A percentile compares a stretch with the other conserved stretches of the same genome.
These are phyloP conservation scores for Komagataella populi DNA, from an alignment of 805 yeast species.

Conservation along the genomic window DNA sequence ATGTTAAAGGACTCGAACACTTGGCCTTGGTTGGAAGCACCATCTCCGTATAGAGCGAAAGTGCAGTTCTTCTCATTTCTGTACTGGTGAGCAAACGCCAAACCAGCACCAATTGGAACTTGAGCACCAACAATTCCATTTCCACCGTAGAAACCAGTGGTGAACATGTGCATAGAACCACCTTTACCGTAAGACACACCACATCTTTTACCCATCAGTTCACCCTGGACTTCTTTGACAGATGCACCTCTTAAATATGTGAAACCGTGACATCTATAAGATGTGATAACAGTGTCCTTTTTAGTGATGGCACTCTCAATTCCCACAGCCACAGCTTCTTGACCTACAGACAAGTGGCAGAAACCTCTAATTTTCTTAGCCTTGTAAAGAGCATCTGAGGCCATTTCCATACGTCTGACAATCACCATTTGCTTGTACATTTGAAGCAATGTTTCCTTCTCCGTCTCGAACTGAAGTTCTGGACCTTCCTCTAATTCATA, in stretches of 20 bases:
- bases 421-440: conserved; percentile 95
- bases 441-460: conserved; percentile 66
- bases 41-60: conserved; percentile 92
- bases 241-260: conserved; percentile 94
- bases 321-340: conserved; percentile 98
- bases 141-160: conserved; percentile 95
- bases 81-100: conserved; percentile 97
- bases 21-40: conserved; percentile 99
- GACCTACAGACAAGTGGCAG: conserved; percentile 97
- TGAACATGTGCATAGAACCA: conserved; percentile 99
- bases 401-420: conserved; percentile 97
- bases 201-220: conserved; percentile 89
- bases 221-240: conserved; percentile 83
- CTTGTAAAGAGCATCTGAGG: conserved; percentile 94
- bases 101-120: conserved; percentile 95
- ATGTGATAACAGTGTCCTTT: conserved; percentile 83
- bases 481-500: conserved; percentile 63
- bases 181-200: conserved; percentile 98
- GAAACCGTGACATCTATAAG: conserved; percentile 98
- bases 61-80: conserved; percentile 66
- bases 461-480: conserved; percentile 57
- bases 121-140: conserved; percentile 99
- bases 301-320: conserved; percentile 86
- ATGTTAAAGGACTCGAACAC: conserved; percentile 95
- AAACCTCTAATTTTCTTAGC: conserved; percentile 98